A percentile compares a stretch with the other conserved stretches of the same genome.
phyloP scores from a whole-genome alignment of 1,284 basidiomycete species.

The Termitomyces sp. region DNA sequence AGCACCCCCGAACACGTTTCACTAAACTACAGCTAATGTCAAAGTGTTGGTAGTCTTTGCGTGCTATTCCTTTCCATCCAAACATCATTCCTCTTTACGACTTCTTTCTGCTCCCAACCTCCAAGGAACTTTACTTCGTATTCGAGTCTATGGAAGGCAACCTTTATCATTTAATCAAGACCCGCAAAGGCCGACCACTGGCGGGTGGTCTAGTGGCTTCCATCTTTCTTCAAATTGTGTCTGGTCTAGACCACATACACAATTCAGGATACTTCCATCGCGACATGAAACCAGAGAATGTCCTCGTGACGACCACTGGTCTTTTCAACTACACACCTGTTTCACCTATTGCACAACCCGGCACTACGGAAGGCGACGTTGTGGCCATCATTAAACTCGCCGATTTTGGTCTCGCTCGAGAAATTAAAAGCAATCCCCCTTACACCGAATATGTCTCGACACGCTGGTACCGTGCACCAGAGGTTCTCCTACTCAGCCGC shows the following conservation, averaged over 20 bases:
- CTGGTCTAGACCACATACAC: conserved; percentile 93
- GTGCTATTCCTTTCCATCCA: conserved; percentile 90
- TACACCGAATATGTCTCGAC: conserved; percentile 99
- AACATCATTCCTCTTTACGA: conserved; percentile 99
- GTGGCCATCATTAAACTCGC: conserved; percentile 97
- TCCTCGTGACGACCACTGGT: conserved; percentile 99
- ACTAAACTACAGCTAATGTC: conserved; percentile 16
- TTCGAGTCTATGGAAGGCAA: conserved; percentile 99
- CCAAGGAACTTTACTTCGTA: conserved; percentile 97
- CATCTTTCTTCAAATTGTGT: conserved; percentile 90
- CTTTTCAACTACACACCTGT: conserved; percentile 90
- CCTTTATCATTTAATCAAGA: conserved; percentile 98
- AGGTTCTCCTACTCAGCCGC: conserved; percentile 87
- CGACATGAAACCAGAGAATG: conserved; percentile 99
- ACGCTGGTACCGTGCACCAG: conserved; percentile 98
- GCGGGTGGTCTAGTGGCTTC: conserved; percentile 94
- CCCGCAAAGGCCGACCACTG: conserved; percentile 88
- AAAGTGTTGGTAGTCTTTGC: conserved; percentile 65
- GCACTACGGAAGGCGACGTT: conserved; percentile 85
- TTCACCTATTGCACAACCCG: conserved; percentile 52
- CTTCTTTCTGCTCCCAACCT: conserved; percentile 90
- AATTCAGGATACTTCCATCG: conserved; percentile 94
- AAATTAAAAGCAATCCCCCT: conserved; percentile 84
- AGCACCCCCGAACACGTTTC: conserved; percentile 24
- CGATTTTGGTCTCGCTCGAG: conserved; percentile 95